A percentile compares a stretch with the other conserved stretches of the same genome.
phyloP scores from a whole-genome alignment of 345 rosid genomes.

The Eucalyptus regnans region DNA sequence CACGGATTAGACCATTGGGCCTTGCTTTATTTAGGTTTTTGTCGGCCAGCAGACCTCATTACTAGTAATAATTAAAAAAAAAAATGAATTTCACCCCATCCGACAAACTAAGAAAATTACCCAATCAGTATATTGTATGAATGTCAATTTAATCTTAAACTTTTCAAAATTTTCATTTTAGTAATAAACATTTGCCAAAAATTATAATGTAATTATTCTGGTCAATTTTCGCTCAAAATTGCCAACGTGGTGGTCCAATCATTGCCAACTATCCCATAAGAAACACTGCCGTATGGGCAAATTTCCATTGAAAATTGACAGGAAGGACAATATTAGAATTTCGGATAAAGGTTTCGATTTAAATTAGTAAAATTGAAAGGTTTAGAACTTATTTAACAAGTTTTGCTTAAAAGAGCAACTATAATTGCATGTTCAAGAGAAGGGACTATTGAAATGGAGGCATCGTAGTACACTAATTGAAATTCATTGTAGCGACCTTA shows the following conservation, averaged over 20 bases:
- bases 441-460: background rate
- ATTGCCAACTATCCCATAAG: background rate
- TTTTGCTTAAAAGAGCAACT: background rate
- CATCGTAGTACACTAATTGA: background rate
- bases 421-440: background rate
- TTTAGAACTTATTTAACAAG: background rate
- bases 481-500: background rate
- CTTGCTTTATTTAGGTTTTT: background rate
- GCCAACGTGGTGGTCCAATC: rapidly evolving
- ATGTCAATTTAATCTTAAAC: rapidly evolving
- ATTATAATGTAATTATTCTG: rapidly evolving
- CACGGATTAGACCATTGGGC: background rate
- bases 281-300: rapidly evolving
- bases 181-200: background rate
- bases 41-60: background rate
- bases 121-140: rapidly evolving
- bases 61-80: background rate
- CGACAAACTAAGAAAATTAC: background rate
- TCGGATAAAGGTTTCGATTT: rapidly evolving
- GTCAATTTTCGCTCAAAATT: rapidly evolving
- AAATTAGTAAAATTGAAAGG: background rate
- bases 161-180: background rate
- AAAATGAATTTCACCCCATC: background rate
- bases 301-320: background rate
- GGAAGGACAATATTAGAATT: background rate